phyloP scores from a whole-genome alignment of 306 rosid genomes.

The Rubus idaeus region DNA sequence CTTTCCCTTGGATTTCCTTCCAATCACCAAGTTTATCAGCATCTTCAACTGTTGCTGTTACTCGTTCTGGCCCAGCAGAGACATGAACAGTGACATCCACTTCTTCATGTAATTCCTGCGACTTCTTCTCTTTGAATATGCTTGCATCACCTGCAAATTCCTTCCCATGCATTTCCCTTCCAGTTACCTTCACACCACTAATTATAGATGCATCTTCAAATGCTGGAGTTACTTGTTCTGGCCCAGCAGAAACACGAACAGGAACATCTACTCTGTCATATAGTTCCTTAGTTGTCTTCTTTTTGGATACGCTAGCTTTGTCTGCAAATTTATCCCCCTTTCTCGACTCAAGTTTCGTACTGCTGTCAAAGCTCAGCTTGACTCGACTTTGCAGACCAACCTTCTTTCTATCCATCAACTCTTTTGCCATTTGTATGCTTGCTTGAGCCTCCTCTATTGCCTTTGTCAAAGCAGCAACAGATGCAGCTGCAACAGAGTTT shows the following conservation, averaged over 20 bases:
- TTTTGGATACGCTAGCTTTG: constrained; percentile 34
- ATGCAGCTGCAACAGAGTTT: constrained; percentile 80
- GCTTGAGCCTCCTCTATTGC: constrained; percentile 94
- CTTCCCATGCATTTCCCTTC: constrained; percentile 29
- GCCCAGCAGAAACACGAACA: constrained; percentile 32
- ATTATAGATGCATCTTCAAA: constrained; percentile 18
- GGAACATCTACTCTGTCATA: constrained; percentile 34
- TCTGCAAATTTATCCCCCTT: constrained; percentile 31
- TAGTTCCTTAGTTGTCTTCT: constrained; percentile 37
- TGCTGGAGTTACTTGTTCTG: constrained; percentile 39
- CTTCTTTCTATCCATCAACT: constrained; percentile 74
- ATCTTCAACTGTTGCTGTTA: constrained; percentile 34
- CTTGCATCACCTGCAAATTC: constrained; percentile 7
- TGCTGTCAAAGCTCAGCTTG: constrained; percentile 43
- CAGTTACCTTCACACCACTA: constrained; percentile 34
- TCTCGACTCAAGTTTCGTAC: constrained; percentile 36
- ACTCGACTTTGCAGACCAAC: constrained; percentile 49
- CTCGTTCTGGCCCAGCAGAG: constrained; percentile 39
- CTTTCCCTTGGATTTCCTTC: constrained; percentile 37
- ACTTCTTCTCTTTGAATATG: constrained; percentile 41
- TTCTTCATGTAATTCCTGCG: constrained; percentile 36
- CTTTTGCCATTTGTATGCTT: constrained; percentile 67
- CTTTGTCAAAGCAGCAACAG: constrained; percentile 81
- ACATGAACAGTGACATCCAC: constrained; percentile 29
- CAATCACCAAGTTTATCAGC: constrained; percentile 20